A percentile compares a stretch with the other conserved stretches of the same genome.
Evolutionary conservation across 441 rosid species (phyloP).

Genomic region (Euphorbia corollata): DNA sequence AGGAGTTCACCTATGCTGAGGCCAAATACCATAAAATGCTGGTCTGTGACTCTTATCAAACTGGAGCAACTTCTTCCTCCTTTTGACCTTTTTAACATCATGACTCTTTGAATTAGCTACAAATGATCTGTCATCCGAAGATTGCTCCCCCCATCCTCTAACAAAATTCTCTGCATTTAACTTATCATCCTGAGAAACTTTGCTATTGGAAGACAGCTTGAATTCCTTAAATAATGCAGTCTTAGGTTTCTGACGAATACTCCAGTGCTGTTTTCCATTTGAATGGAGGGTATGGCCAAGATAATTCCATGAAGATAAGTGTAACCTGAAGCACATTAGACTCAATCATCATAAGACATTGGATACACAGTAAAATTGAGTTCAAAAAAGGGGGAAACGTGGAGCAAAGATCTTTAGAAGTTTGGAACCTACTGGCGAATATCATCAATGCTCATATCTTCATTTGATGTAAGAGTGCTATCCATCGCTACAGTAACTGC

Average conservation of each 20-base stretch:
- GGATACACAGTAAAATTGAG: conserved; percentile 8
- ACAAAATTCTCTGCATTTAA: conserved; percentile 42
- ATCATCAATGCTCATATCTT: conserved; percentile 36
- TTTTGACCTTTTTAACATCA: conserved; percentile 28
- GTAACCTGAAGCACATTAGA: conserved; percentile 42
- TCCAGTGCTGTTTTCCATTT: conserved; percentile 56
- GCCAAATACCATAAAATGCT: conserved; percentile 90
- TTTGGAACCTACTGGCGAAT: conserved; percentile 47
- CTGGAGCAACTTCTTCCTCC: conserved; percentile 60
- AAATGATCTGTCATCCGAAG: conserved; percentile 27
- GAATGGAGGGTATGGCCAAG: conserved; percentile 41
- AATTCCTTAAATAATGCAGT: conserved; percentile 51
- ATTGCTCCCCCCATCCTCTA: conserved; percentile 39
- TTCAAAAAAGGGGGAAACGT: conserved; percentile 6
- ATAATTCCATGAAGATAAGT: conserved; percentile 62
- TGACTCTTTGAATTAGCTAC: conserved; percentile 22
- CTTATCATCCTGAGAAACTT: conserved; percentile 33
- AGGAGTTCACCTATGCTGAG: conserved; percentile 17
- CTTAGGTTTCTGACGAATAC: conserved; percentile 67
- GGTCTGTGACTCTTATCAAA: conserved; percentile 79
- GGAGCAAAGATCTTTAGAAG: not conserved
- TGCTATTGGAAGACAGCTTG: conserved; percentile 45
- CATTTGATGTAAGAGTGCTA: conserved; percentile 40
- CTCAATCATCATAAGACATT: conserved; percentile 14
- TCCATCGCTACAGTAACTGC: conserved; percentile 55